Percentiles rank a stretch among this genome's conserved stretches.
phyloP scores from a whole-genome alignment of 2,329 filamentous ascomycete species.

The Emmonsia crescens region DNA sequence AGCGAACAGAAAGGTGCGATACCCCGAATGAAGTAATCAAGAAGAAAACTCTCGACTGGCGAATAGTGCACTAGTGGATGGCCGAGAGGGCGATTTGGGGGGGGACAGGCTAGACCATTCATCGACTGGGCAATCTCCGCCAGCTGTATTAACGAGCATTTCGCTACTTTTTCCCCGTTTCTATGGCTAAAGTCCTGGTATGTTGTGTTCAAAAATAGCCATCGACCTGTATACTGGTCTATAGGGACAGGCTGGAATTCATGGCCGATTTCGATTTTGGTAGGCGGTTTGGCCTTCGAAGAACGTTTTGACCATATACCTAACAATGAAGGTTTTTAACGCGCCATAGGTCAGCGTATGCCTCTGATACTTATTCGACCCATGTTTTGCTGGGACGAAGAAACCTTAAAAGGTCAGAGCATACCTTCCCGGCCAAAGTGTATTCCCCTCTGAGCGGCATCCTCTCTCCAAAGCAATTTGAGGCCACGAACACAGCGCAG shows the following conservation, averaged over 20 bases:
- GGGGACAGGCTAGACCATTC: not conserved
- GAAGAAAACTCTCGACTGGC: constrained; percentile 13
- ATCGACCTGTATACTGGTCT: constrained; percentile 12
- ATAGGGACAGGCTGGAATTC: constrained; percentile 6
- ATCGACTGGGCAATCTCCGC: not conserved
- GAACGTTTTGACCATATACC: constrained; percentile 6
- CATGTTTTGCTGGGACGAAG: not conserved
- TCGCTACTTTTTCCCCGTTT: not conserved
- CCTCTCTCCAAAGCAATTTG: constrained; percentile 21
- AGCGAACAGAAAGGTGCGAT: constrained; percentile 24
- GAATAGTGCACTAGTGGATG: constrained; percentile 12
- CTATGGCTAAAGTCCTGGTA: constrained; percentile 14
- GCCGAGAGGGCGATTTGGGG: not conserved
- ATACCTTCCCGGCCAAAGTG: constrained; percentile 19
- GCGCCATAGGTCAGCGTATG: not conserved
- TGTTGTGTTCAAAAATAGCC: constrained; percentile 20
- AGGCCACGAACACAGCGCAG: constrained; percentile 18
- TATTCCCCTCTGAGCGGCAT: constrained; percentile 22
- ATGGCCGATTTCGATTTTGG: not conserved
- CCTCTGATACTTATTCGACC: not conserved
- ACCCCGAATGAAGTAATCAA: constrained; percentile 21
- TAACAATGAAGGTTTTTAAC: not conserved
- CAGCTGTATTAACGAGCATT: not conserved
- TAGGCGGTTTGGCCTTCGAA: not conserved
- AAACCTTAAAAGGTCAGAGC: not conserved